phyloP scores from a whole-genome alignment of 805 yeast species.

The Phaffomyces opuntiae region DNA sequence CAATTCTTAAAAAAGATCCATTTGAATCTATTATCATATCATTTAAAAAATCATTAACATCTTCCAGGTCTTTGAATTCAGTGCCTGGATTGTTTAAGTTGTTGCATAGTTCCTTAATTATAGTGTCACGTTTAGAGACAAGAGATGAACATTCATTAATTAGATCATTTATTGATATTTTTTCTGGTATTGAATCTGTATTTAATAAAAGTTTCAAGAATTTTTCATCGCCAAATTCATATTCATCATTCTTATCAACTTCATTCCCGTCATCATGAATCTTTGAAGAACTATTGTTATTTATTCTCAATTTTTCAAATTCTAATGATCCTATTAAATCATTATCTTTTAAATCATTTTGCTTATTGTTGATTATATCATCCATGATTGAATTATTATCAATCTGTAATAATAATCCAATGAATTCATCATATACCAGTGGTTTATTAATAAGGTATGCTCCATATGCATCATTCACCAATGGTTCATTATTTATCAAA shows the following conservation, averaged over 20 bases:
- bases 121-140: no score
- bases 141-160: background rate
- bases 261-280: slow-evolving; percentile 1
- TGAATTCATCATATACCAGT: slow-evolving; percentile 51
- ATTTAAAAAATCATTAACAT: slow-evolving; percentile 3
- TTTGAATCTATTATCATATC: slow-evolving; percentile 12
- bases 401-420: slow-evolving; percentile 33
- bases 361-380: slow-evolving; percentile 13
- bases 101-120: no score
- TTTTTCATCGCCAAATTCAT: slow-evolving; percentile 55
- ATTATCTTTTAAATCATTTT: background rate
- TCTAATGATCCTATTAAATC: slow-evolving; percentile 24
- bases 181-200: slow-evolving; percentile 7
- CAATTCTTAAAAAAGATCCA: no score
- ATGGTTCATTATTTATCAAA: slow-evolving; percentile 48
- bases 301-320: slow-evolving; percentile 24
- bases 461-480: slow-evolving; percentile 44
- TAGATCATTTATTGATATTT: slow-evolving; percentile 17
- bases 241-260: slow-evolving; percentile 26
- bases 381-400: background rate
- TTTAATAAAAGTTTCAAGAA: slow-evolving; percentile 40
- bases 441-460: slow-evolving; percentile 44
- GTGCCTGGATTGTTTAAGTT: no score
- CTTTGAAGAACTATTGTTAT: no score
- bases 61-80: background rate